phyloP scores from a whole-genome alignment of 176 grass and related monocot genomes.

The Echinochloa phyllopogon region DNA sequence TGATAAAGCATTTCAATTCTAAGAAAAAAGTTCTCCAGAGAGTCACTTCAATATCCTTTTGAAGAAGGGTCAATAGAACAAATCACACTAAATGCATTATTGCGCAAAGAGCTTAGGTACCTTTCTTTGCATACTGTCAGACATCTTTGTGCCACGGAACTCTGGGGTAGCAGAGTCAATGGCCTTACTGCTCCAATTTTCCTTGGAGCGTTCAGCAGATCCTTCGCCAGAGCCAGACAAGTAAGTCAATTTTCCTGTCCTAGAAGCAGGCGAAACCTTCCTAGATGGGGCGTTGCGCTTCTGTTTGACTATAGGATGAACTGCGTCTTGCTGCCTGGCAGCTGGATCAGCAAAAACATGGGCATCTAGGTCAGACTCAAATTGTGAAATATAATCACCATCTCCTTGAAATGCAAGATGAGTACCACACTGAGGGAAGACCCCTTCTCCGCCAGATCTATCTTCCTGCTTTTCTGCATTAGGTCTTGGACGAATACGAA shows the following conservation, averaged over 20 bases:
- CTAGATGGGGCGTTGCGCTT: constrained; percentile 68
- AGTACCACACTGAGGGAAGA: constrained; percentile 52
- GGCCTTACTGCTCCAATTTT: constrained; percentile 67
- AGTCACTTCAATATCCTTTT: not conserved
- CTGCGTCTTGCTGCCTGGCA: constrained; percentile 46
- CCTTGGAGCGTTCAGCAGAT: constrained; percentile 61
- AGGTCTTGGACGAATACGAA: constrained; percentile 79
- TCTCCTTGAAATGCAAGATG: constrained; percentile 51
- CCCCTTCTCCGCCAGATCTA: constrained; percentile 59
- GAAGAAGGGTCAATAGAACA: not conserved
- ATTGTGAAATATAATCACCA: constrained; percentile 54
- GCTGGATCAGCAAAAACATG: constrained; percentile 51
- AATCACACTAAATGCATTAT: constrained; percentile 11
- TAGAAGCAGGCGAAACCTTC: constrained; percentile 69
- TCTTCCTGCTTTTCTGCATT: constrained; percentile 76
- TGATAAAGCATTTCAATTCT: constrained; percentile 26
- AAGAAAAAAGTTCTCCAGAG: constrained; percentile 1
- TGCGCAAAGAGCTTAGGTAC: constrained; percentile 47
- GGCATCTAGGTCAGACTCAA: constrained; percentile 51
- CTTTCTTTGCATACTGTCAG: constrained; percentile 95
- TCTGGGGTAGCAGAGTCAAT: constrained; percentile 47
- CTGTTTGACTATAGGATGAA: constrained; percentile 58
- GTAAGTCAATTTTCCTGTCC: constrained; percentile 54
- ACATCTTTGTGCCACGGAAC: constrained; percentile 69
- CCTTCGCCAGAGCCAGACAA: constrained; percentile 69